Evolutionary conservation across 371 early-diverging fungal species (phyloP).

Genomic region (Zancudomyces culisetae): DNA sequence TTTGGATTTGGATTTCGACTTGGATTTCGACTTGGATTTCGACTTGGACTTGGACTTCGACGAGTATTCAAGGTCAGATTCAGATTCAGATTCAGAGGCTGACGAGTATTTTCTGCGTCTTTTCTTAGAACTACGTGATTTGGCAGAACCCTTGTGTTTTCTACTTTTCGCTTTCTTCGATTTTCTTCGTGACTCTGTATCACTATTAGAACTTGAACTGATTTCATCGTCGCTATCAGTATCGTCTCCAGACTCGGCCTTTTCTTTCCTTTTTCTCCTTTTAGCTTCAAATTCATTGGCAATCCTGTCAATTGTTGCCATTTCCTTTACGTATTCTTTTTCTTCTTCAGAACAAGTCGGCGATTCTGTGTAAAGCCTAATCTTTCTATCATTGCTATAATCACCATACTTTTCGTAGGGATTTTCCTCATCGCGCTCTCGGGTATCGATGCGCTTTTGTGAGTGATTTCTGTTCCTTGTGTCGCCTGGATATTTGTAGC

Average conservation of each 20-base stretch:
- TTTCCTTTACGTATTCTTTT: constrained; percentile 19
- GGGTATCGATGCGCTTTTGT: no score
- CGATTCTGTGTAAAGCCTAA: constrained; percentile 40
- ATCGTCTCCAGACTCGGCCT: not conserved
- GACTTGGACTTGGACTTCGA: constrained; percentile 11
- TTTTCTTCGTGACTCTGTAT: constrained; percentile 7
- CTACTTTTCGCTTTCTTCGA: constrained; percentile 4
- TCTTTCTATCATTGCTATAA: not conserved
- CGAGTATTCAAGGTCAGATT: not conserved
- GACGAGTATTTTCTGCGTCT: no score
- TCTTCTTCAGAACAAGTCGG: constrained; percentile 31
- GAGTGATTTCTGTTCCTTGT: not conserved
- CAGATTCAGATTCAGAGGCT: not conserved
- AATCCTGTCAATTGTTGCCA: constrained; percentile 2
- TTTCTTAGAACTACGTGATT: not conserved
- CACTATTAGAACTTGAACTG: constrained; percentile 9
- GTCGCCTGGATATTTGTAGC: not conserved
- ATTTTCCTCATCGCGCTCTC: no score
- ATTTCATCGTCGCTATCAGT: constrained; percentile 5
- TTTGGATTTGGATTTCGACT: constrained; percentile 9
- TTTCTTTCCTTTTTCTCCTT: constrained; percentile 6
- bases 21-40: constrained; percentile 11
- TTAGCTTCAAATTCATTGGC: constrained; percentile 7
- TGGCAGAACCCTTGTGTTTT: not conserved
- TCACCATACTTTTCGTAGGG: no score